Conservation (phyloP, 148 eudicot species). For the Arctostaphylos glauca region DNA sequence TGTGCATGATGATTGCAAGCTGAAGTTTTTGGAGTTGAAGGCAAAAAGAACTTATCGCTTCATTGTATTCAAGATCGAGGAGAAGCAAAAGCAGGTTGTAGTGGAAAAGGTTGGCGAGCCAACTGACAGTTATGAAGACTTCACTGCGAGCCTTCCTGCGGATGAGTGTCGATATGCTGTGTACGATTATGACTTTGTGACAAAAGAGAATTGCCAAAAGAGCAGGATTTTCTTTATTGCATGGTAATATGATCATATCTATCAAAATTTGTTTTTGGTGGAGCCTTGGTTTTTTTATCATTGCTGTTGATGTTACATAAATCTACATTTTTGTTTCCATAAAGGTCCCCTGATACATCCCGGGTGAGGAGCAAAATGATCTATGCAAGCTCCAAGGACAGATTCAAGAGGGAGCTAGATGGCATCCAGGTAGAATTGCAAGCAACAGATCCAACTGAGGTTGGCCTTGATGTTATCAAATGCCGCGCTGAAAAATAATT, state of each 20-base stretch:
- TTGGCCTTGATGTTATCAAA: conserved; percentile 81
- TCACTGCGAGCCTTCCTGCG: conserved; percentile 67
- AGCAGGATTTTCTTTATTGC: conserved; percentile 94
- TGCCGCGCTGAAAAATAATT: conserved; percentile 58
- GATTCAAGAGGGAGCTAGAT: conserved; percentile 87
- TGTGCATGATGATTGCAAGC: conserved; percentile 92
- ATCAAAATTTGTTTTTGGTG: not conserved
- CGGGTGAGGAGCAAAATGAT: conserved; percentile 90
- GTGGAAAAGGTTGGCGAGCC: conserved; percentile 91
- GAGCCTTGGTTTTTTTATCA: not conserved
- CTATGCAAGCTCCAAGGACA: conserved; percentile 82
- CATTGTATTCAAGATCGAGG: conserved; percentile 81
- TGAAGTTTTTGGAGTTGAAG: conserved; percentile 81
- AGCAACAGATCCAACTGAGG: conserved; percentile 90
- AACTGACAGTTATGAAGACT: conserved; percentile 60
- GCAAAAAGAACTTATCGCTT: conserved; percentile 77
- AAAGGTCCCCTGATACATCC: conserved; percentile 80
- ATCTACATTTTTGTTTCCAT: not conserved
- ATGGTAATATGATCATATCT: conserved; percentile 44
- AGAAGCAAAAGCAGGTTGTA: conserved; percentile 70
- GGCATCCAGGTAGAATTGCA: conserved; percentile 93
- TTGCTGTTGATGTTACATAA: not conserved
- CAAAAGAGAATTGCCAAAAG: conserved; percentile 77
- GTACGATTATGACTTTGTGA: conserved; percentile 75
- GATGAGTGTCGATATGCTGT: conserved; percentile 85